Evolutionary conservation across 768 basidiomycete species (phyloP), one percentile per base, ranked within the genome.

Genomic region (Dendrothele bispora): DNA sequence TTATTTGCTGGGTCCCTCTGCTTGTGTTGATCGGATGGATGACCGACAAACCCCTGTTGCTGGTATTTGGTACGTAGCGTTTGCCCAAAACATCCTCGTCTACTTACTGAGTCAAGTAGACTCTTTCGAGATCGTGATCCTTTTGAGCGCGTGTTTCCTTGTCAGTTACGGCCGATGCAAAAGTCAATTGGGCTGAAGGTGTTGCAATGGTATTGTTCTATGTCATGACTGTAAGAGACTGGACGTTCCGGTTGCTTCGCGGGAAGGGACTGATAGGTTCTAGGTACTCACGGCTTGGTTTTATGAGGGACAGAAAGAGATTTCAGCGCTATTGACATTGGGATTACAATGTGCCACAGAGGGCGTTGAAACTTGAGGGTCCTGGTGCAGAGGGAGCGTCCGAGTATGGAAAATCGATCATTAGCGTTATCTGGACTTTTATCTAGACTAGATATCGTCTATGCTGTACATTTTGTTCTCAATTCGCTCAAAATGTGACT

Each of bases 81-180:
- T n/a, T n/a, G n/a, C n/a, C 20, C 35, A 28, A 40, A 18, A 8
- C 39, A n/a, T 11, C 5, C n/a, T n/a, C n/a, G n/a, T n/a, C n/a
- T n/a, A n/a, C n/a, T n/a, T n/a, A n/a, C n/a, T n/a, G n/a, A n/a
- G 42, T 18, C n/a, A 22, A 14, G n/a, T 51, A 87, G 86, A 88
- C 63, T 65, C 83, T 39, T 86, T 83, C 55, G 85, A 88, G 59
- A 76, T 89, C 3, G 77, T 81, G 0, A 54, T 84, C 20, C 65
- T 88, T 27, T 59, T 90, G 2, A 84, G 80, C 1, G 73, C 85
- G 2, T 84, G 82, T 57, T 88, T 89, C 69, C 66, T 89, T 39
- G 87, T 89, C 46, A 90, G 83, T 89, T 45, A 88, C 86, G 8
- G 83, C 84, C 1, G 87, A 89, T 59, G n/a, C n/a, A n/a, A 88